A percentile compares a stretch with the other conserved stretches of the same genome.
Conservation (phyloP, 257 asterid genomes). For the Fraxinus quadrangulata region DNA sequence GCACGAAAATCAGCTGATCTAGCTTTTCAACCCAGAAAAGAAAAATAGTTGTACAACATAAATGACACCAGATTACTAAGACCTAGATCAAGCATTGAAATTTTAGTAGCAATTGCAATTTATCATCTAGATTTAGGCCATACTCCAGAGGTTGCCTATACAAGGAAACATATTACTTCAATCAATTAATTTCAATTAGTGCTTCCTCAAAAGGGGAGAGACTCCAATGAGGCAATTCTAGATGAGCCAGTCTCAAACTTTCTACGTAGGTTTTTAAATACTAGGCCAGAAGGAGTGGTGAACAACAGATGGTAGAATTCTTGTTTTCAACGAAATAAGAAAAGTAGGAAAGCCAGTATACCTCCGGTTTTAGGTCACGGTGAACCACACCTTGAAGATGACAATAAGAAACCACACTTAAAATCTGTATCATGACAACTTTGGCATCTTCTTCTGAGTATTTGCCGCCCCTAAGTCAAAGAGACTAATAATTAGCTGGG, state of each 20-base stretch:
- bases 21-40: not conserved
- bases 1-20: not conserved
- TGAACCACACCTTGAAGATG: constrained; percentile 86
- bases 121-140: not conserved
- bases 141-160: not conserved
- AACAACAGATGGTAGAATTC: not conserved
- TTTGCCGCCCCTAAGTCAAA: constrained; percentile 60
- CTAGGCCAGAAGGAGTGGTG: not conserved
- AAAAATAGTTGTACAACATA: not conserved
- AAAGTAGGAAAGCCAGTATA: constrained; percentile 12
- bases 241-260: not conserved
- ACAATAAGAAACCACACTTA: constrained; percentile 54
- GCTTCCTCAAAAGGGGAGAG: not conserved
- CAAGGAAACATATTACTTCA: not conserved
- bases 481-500: constrained; percentile 10
- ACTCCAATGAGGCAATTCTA: not conserved
- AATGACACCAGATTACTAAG: not conserved
- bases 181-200: not conserved
- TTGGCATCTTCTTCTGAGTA: constrained; percentile 68
- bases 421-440: constrained; percentile 54
- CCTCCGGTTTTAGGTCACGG: constrained; percentile 79
- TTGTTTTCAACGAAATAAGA: not conserved
- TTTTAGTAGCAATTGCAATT: not conserved
- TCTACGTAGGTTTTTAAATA: not conserved
- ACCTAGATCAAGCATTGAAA: not conserved